Conservation (phyloP, 1,139 yeast species). For the Saccharomyces pastorianus region DNA sequence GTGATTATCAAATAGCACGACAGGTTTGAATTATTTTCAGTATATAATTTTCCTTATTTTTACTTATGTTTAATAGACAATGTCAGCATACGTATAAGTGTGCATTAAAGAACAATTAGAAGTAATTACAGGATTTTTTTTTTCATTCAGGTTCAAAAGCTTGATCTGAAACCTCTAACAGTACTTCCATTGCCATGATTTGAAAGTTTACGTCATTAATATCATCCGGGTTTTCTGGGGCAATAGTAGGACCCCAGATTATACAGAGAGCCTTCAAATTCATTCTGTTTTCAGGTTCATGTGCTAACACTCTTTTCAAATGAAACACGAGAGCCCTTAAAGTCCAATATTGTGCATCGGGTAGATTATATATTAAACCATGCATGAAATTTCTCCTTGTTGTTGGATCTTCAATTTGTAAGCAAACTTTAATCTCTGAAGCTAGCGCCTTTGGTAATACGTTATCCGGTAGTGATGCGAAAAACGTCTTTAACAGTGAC, state of each 20-base stretch:
- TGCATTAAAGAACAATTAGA: neutral
- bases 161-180: conserved; percentile 75
- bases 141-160: conserved; percentile 66
- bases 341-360: conserved; percentile 93
- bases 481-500: conserved; percentile 60
- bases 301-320: conserved; percentile 61
- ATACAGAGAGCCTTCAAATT: conserved; percentile 67
- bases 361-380: conserved; percentile 77
- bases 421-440: conserved; percentile 60
- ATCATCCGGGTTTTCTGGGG: conserved; percentile 52
- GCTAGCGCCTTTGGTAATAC: conserved; percentile 51
- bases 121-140: neutral
- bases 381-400: conserved; percentile 69
- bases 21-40: neutral
- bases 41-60: neutral
- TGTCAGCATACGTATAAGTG: neutral
- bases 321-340: conserved; percentile 78
- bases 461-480: conserved; percentile 63
- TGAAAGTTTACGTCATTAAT: conserved; percentile 76
- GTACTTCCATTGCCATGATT: conserved; percentile 74
- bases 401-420: conserved; percentile 53
- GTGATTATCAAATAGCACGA: neutral
- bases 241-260: conserved; percentile 90
- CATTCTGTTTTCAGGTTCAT: conserved; percentile 69
- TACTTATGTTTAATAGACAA: neutral